A percentile compares a stretch with the other conserved stretches of the same genome.
phyloP scores from a whole-genome alignment of 768 basidiomycete species.

The Psilocybe cyanescens region DNA sequence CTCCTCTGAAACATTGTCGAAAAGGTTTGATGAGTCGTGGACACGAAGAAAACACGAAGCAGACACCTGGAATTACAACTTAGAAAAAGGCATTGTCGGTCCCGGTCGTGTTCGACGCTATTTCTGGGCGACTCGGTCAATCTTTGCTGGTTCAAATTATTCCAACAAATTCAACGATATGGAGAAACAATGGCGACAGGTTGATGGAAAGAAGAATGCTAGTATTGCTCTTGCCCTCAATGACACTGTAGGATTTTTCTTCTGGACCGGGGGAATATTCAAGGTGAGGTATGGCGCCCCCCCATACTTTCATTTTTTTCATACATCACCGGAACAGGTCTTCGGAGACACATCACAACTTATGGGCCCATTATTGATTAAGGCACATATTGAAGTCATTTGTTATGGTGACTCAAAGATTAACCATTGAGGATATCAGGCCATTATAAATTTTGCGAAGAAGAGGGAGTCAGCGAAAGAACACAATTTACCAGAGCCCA shows the following conservation, averaged over 20 bases:
- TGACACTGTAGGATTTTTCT: slow-evolving; percentile 57
- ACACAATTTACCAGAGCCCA: slow-evolving; percentile 35
- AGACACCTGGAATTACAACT: slow-evolving; percentile 55
- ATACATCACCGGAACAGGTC: slow-evolving; percentile 39
- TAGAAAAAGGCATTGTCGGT: slow-evolving; percentile 46
- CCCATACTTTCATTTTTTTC: not conserved
- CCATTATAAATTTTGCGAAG: slow-evolving; percentile 65
- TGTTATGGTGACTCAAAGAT: not conserved
- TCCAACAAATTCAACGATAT: slow-evolving; percentile 29
- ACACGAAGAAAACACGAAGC: slow-evolving; percentile 49
- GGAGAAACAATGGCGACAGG: slow-evolving; percentile 48
- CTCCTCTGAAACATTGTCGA: slow-evolving; percentile 52
- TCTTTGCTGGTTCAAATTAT: slow-evolving; percentile 27
- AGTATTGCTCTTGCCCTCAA: slow-evolving; percentile 66
- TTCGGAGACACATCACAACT: slow-evolving; percentile 63
- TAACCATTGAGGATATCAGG: slow-evolving; percentile 28
- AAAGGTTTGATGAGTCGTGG: slow-evolving; percentile 61
- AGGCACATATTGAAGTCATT: slow-evolving; percentile 33
- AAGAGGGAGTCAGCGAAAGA: slow-evolving; percentile 42
- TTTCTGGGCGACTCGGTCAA: slow-evolving; percentile 44
- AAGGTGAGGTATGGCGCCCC: slow-evolving; percentile 42
- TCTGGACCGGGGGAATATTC: slow-evolving; percentile 67
- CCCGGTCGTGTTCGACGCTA: slow-evolving; percentile 43
- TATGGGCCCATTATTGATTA: slow-evolving; percentile 66
- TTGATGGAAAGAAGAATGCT: slow-evolving; percentile 47